Conservation (phyloP, 2,329 filamentous ascomycete species). For the Penicillium sp. region DNA sequence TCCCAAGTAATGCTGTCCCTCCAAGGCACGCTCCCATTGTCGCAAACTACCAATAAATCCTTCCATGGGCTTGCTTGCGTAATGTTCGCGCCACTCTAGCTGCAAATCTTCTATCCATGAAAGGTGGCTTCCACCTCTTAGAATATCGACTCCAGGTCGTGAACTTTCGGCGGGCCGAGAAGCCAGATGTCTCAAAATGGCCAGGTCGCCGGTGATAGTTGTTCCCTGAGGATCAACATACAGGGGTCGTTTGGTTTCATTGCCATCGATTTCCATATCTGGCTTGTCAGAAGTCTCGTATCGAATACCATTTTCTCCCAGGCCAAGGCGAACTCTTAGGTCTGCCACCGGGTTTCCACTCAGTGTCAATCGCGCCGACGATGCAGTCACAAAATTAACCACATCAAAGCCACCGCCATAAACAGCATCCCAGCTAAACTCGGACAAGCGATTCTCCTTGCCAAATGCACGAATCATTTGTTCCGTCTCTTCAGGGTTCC, state of each 20-base stretch:
- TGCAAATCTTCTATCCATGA: slow-evolving; percentile 31
- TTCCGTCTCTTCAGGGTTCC: slow-evolving; percentile 62
- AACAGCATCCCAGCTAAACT: slow-evolving; percentile 69
- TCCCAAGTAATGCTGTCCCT: slow-evolving; percentile 35
- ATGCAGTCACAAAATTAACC: slow-evolving; percentile 47
- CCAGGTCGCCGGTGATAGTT: slow-evolving; percentile 29
- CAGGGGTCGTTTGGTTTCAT: slow-evolving; percentile 14
- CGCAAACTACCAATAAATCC: slow-evolving; percentile 21
- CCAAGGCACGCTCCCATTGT: slow-evolving; percentile 35
- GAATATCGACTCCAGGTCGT: slow-evolving; percentile 27
- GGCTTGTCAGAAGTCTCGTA: slow-evolving; percentile 20
- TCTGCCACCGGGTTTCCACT: slow-evolving; percentile 36
- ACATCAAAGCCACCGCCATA: slow-evolving; percentile 88
- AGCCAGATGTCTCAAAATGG: slow-evolving; percentile 35
- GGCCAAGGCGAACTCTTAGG: slow-evolving; percentile 37
- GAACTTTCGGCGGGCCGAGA: slow-evolving; percentile 18
- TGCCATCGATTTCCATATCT: slow-evolving; percentile 12
- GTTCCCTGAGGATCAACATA: slow-evolving; percentile 32
- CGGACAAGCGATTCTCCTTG: slow-evolving; percentile 72
- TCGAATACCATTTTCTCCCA: slow-evolving; percentile 42
- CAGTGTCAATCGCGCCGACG: slow-evolving; percentile 32
- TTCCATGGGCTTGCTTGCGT: neutral
- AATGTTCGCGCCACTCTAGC: slow-evolving; percentile 30
- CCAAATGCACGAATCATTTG: slow-evolving; percentile 77
- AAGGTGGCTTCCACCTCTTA: slow-evolving; percentile 30